A percentile compares a stretch with the other conserved stretches of the same genome.
Conservation (phyloP, 352 stramenopile species). For the Globisporangium cystogenes region DNA sequence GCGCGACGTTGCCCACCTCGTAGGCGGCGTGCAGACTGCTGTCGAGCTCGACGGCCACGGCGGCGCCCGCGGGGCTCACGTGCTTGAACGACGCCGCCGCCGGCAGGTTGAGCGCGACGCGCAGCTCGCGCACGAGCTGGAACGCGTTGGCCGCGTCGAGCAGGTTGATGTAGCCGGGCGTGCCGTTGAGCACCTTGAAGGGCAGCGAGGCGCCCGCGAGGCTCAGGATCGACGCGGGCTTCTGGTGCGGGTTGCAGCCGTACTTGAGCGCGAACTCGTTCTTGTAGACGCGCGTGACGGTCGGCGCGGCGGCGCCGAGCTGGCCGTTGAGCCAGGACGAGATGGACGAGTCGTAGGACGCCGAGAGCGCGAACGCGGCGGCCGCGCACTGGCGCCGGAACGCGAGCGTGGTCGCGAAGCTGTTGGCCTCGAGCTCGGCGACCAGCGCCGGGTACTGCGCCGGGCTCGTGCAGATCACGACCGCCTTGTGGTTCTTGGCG, state of each 20-base stretch:
- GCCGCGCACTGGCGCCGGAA: constrained; percentile 84
- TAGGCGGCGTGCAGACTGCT: constrained; percentile 92
- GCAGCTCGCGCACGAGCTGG: constrained; percentile 97
- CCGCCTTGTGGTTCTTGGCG: constrained; percentile 99
- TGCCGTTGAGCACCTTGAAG: constrained; percentile 89
- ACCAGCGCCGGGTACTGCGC: constrained; percentile 95
- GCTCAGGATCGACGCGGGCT: constrained; percentile 87
- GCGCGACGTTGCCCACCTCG: constrained; percentile 88
- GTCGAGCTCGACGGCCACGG: constrained; percentile 96
- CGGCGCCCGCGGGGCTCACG: constrained; percentile 94
- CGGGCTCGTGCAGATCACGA: constrained; percentile 96
- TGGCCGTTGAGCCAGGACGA: constrained; percentile 95
- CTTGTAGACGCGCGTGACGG: constrained; percentile 94
- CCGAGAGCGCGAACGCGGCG: constrained; percentile 73
- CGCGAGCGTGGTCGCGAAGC: constrained; percentile 89
- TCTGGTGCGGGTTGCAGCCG: constrained; percentile 99
- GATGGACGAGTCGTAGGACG: constrained; percentile 97
- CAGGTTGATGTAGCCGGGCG: constrained; percentile 99
- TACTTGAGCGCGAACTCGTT: constrained; percentile 93
- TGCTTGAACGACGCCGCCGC: constrained; percentile 99
- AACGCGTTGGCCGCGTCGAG: constrained; percentile 99
- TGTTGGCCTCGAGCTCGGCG: constrained; percentile 89
- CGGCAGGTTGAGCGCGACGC: constrained; percentile 90
- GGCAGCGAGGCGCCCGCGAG: constrained; percentile 65
- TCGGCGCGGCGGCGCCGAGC: constrained; percentile 57